Percentiles rank a stretch among this genome's conserved stretches.
phyloP scores from a whole-genome alignment of 805 yeast species.

The Candida argentea region DNA sequence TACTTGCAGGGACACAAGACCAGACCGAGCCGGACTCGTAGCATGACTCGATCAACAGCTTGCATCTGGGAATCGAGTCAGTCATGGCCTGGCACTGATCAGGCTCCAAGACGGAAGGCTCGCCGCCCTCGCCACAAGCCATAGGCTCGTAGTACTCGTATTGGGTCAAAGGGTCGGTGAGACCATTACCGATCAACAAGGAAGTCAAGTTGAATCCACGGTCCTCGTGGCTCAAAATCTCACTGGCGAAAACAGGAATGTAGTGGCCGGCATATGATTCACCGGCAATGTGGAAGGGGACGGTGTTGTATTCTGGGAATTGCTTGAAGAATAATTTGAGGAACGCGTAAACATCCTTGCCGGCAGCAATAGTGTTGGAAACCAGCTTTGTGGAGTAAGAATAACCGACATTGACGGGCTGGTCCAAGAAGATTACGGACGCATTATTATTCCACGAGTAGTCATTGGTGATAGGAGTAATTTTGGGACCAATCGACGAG shows the following conservation, averaged over 20 bases:
- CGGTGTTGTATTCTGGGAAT: slow-evolving; percentile 59
- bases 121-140: slow-evolving; percentile 92
- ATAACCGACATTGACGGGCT: slow-evolving; percentile 89
- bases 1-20: slow-evolving; percentile 84
- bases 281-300: slow-evolving; percentile 79
- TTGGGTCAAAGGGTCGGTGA: slow-evolving; percentile 77
- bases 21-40: slow-evolving; percentile 65
- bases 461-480: slow-evolving; percentile 70
- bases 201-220: slow-evolving; percentile 52
- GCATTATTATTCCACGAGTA: slow-evolving; percentile 90
- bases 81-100: slow-evolving; percentile 60
- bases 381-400: slow-evolving; percentile 65
- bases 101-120: slow-evolving; percentile 60
- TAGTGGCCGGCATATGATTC: slow-evolving; percentile 94
- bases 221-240: slow-evolving; percentile 60
- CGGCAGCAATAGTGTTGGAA: slow-evolving; percentile 70
- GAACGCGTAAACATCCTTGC: slow-evolving; percentile 78
- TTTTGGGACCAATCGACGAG: slow-evolving; percentile 53
- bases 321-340: slow-evolving; percentile 73
- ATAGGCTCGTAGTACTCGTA: slow-evolving; percentile 76
- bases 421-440: slow-evolving; percentile 82
- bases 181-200: slow-evolving; percentile 85
- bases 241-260: slow-evolving; percentile 81
- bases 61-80: slow-evolving; percentile 61
- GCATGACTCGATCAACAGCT: slow-evolving; percentile 65